These are phyloP conservation scores for Candida pini DNA, from an alignment of 805 yeast genomes.

Conservation along the genomic window DNA sequence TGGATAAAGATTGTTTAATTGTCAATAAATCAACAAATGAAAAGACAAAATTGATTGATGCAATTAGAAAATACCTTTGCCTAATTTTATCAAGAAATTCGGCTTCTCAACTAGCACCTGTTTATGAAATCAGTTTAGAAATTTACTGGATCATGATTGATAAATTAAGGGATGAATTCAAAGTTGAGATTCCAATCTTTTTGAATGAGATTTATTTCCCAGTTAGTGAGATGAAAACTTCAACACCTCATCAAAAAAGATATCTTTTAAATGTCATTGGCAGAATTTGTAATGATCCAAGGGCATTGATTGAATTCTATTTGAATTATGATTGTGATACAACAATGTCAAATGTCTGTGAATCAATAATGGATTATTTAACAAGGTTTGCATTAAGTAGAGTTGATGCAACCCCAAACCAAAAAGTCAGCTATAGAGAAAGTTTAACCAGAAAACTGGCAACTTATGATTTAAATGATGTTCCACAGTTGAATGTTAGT, in stretches of 20 bases:
- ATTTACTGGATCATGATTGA: conserved; percentile 87
- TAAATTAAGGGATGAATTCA: conserved; percentile 80
- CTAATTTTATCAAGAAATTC: conserved; percentile 84
- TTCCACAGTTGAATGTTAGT: conserved; percentile 72
- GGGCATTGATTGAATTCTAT: conserved; percentile 86
- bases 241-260: conserved; percentile 89
- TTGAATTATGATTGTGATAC: conserved; percentile 93
- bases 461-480: conserved; percentile 65
- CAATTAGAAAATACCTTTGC: conserved; percentile 80
- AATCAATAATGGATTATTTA: conserved; percentile 70
- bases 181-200: conserved; percentile 90
- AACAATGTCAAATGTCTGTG: conserved; percentile 77
- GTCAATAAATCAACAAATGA: conserved; percentile 44
- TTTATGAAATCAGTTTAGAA: conserved; percentile 86
- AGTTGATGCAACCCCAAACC: conserved; percentile 66
- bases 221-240: conserved; percentile 83
- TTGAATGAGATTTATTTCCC: conserved; percentile 92
- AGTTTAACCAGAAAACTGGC: conserved; percentile 51
- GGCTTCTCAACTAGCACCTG: conserved; percentile 85
- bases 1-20: conserved; percentile 52
- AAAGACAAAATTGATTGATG: conserved; percentile 62
- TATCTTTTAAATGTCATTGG: conserved; percentile 78
- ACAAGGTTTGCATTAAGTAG: conserved; percentile 66
- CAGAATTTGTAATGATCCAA: conserved; percentile 80
- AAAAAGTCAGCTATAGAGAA: conserved; percentile 52